Evolutionary conservation across 768 basidiomycete genomes (phyloP).

Genomic region (Pleurotus cornucopiae): DNA sequence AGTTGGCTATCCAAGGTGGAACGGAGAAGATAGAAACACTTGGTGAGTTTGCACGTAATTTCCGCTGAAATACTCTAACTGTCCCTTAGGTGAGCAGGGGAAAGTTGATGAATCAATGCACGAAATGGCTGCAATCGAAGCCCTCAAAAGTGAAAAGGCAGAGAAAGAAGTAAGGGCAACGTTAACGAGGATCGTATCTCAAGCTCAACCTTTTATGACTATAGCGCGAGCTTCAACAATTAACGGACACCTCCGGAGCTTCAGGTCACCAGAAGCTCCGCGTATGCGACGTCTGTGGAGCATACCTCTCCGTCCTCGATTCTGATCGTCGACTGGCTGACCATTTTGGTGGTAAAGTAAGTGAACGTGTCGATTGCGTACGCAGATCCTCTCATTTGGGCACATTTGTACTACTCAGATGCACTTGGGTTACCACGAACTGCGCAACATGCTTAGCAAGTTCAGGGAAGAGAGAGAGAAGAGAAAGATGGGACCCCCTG

Average conservation of each 20-base stretch:
- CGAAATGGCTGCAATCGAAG: conserved; percentile 96
- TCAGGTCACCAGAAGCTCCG: conserved; percentile 99
- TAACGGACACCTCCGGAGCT: conserved; percentile 97
- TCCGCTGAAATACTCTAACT: conserved; percentile 13
- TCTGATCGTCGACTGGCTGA: conserved; percentile 98
- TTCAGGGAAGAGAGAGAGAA: conserved; percentile 91
- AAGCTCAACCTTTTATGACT: background rate
- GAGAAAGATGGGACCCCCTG: conserved; percentile 55
- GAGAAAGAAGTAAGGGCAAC: conserved; percentile 79
- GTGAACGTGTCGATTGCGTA: conserved; percentile 20
- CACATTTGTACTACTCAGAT: conserved; percentile 54
- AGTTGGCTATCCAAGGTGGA: conserved; percentile 96
- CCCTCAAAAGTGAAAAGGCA: conserved; percentile 90
- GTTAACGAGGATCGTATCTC: background rate
- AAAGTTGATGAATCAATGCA: conserved; percentile 99
- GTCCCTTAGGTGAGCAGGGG: conserved; percentile 84
- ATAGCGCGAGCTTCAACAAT: conserved; percentile 88
- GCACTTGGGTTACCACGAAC: conserved; percentile 98
- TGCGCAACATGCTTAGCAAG: conserved; percentile 88
- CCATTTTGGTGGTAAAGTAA: conserved; percentile 98
- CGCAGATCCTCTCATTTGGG: conserved; percentile 1
- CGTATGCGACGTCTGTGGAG: conserved; percentile 99
- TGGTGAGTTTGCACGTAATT: conserved; percentile 41
- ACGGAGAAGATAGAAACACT: conserved; percentile 97
- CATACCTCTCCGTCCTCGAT: conserved; percentile 97